Conservation (phyloP, 768 basidiomycete genomes). For the Amanita muscaria region DNA sequence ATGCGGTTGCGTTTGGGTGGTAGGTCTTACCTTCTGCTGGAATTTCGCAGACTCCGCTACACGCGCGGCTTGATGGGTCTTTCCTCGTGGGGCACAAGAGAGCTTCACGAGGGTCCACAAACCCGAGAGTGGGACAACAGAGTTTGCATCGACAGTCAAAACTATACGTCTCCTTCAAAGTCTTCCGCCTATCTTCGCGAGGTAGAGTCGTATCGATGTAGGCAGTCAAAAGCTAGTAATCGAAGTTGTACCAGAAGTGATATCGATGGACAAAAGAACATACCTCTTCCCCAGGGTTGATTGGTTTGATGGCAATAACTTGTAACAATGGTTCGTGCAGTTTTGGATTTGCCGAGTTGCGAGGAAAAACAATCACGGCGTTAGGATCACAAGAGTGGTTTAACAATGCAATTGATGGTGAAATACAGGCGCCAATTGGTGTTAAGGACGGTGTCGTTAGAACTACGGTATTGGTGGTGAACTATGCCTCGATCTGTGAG, state of each 20-base stretch:
- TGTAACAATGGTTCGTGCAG: conserved; percentile 56
- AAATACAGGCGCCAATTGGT: conserved; percentile 79
- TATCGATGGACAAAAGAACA: conserved; percentile 6
- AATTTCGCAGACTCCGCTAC: conserved; percentile 53
- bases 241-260: background rate
- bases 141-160: conserved; percentile 67
- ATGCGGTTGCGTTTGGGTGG: no score
- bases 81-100: conserved; percentile 54
- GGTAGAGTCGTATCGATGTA: conserved; percentile 85
- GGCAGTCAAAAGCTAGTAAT: conserved; percentile 58
- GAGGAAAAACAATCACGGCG: conserved; percentile 86
- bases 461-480: conserved; percentile 87
- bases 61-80: conserved; percentile 16
- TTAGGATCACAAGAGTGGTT: conserved; percentile 90
- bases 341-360: conserved; percentile 25
- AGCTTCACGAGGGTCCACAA: conserved; percentile 57
- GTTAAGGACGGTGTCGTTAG: conserved; percentile 69
- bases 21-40: conserved; percentile 58
- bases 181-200: conserved; percentile 37
- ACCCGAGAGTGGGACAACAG: conserved; percentile 27
- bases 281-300: conserved; percentile 66
- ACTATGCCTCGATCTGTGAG: conserved; percentile 36
- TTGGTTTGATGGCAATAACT: conserved; percentile 60
- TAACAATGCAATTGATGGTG: conserved; percentile 68
- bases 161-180: conserved; percentile 64